Evolutionary conservation across 495 filamentous ascomycete genomes (phyloP), one percentile per base, ranked within the genome.

Genomic region (Penicillium maclennaniae): DNA sequence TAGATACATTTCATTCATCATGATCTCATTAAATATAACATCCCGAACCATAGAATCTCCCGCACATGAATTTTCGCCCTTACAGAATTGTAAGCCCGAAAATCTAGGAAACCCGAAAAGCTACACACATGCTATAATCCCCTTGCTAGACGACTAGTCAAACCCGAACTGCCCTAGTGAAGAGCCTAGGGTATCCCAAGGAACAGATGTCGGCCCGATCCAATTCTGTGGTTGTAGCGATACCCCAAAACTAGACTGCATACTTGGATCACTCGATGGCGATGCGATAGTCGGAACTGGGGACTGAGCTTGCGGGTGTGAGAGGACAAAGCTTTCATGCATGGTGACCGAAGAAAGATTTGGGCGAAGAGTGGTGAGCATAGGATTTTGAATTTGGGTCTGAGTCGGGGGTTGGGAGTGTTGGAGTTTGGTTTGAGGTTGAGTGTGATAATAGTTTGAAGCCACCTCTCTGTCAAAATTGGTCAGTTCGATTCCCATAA

Each of bases 221-320:
- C 71, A 74, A 38, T 69, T 67, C 49, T 74, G 71, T 8, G 68
- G 66, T 26, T 70, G 66, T 27, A 74, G 55, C 19, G 64, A 68
- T 0, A 63, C 39, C 21, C 58, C 63, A 52, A 65, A 50, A 53
- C 53, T 51, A 16, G 58, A 58, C 45, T 63, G 37, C 56, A 67
- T 57, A 7, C 51, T 55, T 6, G 56, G 63, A 10, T 67, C 63
- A 12, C 56, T 60, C 8, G 54, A 45, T 15, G 58, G 53, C 6
- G 62, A 69, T 16, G 57, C 51, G 8, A 65, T 43, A 16, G 63
- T 67, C 2, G 60, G 63, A 0, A 67, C 61, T 7, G 63, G 63
- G 0, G 63, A 67, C 5, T 51, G 53, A 2, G 61, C 56, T 34
- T 62, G 61, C 1, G 55, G 40, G 36, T 65, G 58, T 1, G 63